phyloP scores from a whole-genome alignment of 768 basidiomycete genomes.

The Boletus reticuloceps region DNA sequence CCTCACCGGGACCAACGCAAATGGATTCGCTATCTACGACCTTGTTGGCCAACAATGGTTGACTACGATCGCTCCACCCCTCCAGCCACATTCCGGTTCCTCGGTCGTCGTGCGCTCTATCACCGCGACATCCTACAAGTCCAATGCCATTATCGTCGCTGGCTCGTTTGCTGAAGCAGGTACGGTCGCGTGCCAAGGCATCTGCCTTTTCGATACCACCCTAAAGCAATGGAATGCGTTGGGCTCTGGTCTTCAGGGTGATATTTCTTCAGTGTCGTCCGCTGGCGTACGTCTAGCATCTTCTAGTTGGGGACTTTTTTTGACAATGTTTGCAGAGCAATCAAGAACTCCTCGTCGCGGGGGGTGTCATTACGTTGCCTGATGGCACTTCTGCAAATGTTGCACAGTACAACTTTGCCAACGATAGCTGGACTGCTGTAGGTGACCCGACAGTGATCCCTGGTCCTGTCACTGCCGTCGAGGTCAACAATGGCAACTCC shows the following conservation, averaged over 20 bases:
- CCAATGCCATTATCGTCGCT: slow-evolving; percentile 71
- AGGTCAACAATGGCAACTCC: slow-evolving; percentile 74
- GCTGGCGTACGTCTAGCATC: slow-evolving; percentile 60
- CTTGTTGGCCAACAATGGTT: slow-evolving; percentile 64
- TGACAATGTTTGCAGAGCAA: slow-evolving; percentile 45
- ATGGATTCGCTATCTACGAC: slow-evolving; percentile 81
- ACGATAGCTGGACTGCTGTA: slow-evolving; percentile 70
- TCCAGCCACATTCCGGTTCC: slow-evolving; percentile 54
- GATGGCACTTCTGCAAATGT: slow-evolving; percentile 68
- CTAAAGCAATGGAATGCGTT: slow-evolving; percentile 78
- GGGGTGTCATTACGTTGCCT: slow-evolving; percentile 71
- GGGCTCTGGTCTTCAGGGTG: slow-evolving; percentile 78
- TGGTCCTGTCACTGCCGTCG: slow-evolving; percentile 87
- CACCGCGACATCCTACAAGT: slow-evolving; percentile 55
- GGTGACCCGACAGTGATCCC: slow-evolving; percentile 64
- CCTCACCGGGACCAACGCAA: slow-evolving; percentile 50
- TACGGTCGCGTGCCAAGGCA: slow-evolving; percentile 64
- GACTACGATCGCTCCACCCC: slow-evolving; percentile 51
- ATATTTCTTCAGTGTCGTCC: slow-evolving; percentile 74
- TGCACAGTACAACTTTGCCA: slow-evolving; percentile 67
- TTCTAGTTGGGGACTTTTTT: not conserved
- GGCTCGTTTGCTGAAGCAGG: slow-evolving; percentile 87
- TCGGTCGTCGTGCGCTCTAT: slow-evolving; percentile 71
- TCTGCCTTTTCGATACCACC: slow-evolving; percentile 72
- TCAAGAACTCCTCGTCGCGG: slow-evolving; percentile 70